Evolutionary conservation across 2,329 filamentous ascomycete genomes (phyloP).

Genomic region (Sporothrix protearum): DNA sequence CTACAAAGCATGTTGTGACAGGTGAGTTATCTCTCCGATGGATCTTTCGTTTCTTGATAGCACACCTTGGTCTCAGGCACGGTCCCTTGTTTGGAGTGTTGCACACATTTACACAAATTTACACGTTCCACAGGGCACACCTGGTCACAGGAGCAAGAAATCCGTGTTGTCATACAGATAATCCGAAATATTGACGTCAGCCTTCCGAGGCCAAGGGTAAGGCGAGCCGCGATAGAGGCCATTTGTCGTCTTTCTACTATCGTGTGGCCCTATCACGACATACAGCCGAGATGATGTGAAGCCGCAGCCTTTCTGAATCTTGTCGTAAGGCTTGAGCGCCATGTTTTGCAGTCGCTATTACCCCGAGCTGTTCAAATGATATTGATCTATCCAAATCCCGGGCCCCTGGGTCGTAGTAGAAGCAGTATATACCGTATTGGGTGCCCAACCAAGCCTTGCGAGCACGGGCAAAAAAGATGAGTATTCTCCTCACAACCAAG

Average conservation of each 20-base stretch:
- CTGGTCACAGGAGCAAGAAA: not conserved
- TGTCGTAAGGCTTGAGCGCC: not conserved
- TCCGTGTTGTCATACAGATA: not conserved
- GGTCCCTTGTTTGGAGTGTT: not conserved
- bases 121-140: not conserved
- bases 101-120: conserved; percentile 11
- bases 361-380: conserved; percentile 4
- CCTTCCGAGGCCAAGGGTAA: not conserved
- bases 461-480: not conserved
- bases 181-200: not conserved
- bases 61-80: not conserved
- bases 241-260: not conserved
- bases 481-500: not conserved
- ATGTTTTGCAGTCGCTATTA: not conserved
- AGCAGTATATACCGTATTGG: not conserved
- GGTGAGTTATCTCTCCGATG: not conserved
- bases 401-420: conserved; percentile 4
- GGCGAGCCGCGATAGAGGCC: not conserved
- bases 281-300: not conserved
- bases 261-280: not conserved
- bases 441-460: conserved; percentile 1
- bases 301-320: not conserved
- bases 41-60: not conserved
- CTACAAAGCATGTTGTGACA: not conserved
- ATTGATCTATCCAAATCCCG: not conserved